Conservation (phyloP, 495 filamentous ascomycete genomes). For the Bryoglossum gracile region DNA sequence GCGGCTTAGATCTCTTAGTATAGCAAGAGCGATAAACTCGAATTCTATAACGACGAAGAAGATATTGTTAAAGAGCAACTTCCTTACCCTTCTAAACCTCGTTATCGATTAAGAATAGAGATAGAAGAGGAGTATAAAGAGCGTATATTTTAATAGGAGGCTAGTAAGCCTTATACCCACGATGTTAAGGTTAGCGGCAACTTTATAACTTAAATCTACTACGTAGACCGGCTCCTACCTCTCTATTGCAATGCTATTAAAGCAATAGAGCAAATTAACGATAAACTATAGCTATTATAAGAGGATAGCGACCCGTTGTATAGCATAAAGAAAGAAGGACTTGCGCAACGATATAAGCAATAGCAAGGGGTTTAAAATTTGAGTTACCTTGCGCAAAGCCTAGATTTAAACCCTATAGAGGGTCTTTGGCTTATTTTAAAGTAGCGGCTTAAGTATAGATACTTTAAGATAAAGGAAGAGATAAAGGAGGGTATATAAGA, state of each 20-base stretch:
- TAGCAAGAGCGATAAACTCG: conserved; percentile 1
- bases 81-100: conserved; percentile 8
- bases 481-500: conserved; percentile 4
- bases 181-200: conserved; percentile 9
- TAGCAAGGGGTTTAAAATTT: not conserved
- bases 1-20: conserved; percentile 4
- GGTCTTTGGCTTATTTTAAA: conserved; percentile 14
- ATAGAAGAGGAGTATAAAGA: conserved; percentile 1
- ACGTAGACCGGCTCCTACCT: conserved; percentile 8
- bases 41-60: conserved; percentile 14
- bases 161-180: not conserved
- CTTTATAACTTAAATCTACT: conserved; percentile 15
- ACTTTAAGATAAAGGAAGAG: conserved; percentile 4
- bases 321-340: conserved; percentile 2
- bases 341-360: conserved; percentile 1
- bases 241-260: conserved; percentile 1
- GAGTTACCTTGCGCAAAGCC: conserved; percentile 1
- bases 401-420: conserved; percentile 10
- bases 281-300: conserved; percentile 8
- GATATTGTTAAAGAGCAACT: conserved; percentile 2
- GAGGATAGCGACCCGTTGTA: conserved; percentile 12
- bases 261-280: not conserved
- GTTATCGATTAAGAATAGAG: not conserved
- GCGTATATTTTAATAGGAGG: conserved; percentile 2
- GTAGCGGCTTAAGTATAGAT: conserved; percentile 1